Evolutionary conservation across 169 alveolate species (phyloP), one percentile per base, ranked within the genome.

Genomic region (Plasmodium billcollinsi): DNA sequence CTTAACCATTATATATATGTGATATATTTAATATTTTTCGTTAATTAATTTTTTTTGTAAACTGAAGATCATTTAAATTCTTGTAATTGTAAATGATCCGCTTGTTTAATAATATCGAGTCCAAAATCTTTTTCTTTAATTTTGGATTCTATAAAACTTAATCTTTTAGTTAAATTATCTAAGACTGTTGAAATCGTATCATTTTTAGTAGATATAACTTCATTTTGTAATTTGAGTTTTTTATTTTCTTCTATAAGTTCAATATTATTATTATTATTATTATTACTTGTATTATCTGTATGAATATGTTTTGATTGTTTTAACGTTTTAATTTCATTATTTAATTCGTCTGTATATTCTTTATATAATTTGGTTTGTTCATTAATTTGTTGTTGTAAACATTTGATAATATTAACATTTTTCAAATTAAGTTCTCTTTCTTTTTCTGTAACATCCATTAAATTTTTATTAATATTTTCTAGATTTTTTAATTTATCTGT

Each of bases 321-420:
- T 20, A 70, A 65, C 2, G 71, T 56, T 20, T 29, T 21, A 0
- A 86, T 86, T 71, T 86, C 92, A 47, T 72, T 62, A 26, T 72
- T 86, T 52, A 86, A 61, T 29, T 71, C 72, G 73, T 86, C 78
- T 18, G 75, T 72, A 33, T 72, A 72, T 52, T 86, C 92, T 43
- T 86, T 86, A 49, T 86, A 72, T 33, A 70, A 72, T 49, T 72
- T 72, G 33, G 92, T 86, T 86, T 86, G 92, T 54, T 86, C 92
- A 63, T 86, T 86, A 24, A 86, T 86, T 56, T 86, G 92, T 15
- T 1, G 70, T 54, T 86, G 86, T 54, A 86, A 62, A 12, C 69
- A 62, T 49, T 72, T 86, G 2, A 86, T 86, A 15, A 86, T 72
- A 56, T 61, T 70, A 7, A 86, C 74, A 71, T 86, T 86, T 86